These are phyloP conservation scores for Trichoderma sp. DNA, from an alignment of 2,329 filamentous ascomycete genomes.

Conservation along the genomic window DNA sequence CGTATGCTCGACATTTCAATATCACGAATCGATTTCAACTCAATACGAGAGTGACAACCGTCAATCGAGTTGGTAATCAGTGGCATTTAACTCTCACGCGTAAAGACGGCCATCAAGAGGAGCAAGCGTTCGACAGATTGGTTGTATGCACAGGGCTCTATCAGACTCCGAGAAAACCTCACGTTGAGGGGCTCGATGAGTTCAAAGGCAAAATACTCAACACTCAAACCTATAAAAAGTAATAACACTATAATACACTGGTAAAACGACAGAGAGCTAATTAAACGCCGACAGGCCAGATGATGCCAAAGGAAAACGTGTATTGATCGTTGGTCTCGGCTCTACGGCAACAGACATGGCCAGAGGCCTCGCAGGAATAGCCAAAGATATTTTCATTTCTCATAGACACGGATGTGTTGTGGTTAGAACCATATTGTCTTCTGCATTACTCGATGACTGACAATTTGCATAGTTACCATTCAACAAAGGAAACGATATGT, in stretches of 20 bases:
- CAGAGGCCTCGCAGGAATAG: conserved; percentile 39
- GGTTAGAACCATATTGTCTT: not conserved
- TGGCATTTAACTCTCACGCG: not conserved
- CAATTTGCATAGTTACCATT: conserved; percentile 40
- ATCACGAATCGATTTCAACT: not conserved
- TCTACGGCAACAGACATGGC: conserved; percentile 43
- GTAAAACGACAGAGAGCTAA: not conserved
- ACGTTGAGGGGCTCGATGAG: conserved; percentile 5
- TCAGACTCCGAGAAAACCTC: not conserved
- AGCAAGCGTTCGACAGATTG: not conserved
- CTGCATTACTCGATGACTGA: conserved; percentile 23
- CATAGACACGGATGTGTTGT: conserved; percentile 36
- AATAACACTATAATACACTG: not conserved
- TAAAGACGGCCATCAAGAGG: not conserved
- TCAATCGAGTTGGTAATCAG: not conserved
- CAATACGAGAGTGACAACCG: not conserved
- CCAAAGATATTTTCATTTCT: conserved; percentile 32
- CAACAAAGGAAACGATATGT: conserved; percentile 35
- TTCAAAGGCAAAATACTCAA: not conserved
- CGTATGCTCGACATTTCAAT: not conserved
- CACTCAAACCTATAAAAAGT: conserved; percentile 12
- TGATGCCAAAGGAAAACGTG: conserved; percentile 39
- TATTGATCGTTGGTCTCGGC: conserved; percentile 52
- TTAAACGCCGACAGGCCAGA: conserved; percentile 29
- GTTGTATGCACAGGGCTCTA: conserved; percentile 4